Percentiles rank a stretch among this genome's conserved stretches.
phyloP scores from a whole-genome alignment of 2,329 filamentous ascomycete species.

The Nemania sp. region DNA sequence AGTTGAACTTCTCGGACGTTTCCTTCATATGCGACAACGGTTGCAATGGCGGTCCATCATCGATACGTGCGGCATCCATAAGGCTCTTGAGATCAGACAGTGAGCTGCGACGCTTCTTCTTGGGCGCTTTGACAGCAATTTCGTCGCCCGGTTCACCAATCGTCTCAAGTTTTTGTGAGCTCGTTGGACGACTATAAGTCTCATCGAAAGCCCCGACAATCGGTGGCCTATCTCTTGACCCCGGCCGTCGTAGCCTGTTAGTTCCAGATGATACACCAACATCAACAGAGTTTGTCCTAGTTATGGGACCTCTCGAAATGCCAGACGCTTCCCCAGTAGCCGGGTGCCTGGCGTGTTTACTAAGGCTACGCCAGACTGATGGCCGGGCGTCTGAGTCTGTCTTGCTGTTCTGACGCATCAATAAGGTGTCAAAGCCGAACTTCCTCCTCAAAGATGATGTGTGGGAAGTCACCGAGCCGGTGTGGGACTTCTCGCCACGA shows the following conservation, averaged over 20 bases:
- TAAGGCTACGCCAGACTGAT: slow-evolving; percentile 85
- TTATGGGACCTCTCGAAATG: slow-evolving; percentile 67
- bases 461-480: slow-evolving; percentile 81
- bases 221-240: slow-evolving; percentile 62
- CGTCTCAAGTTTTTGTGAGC: slow-evolving; percentile 61
- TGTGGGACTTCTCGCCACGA: slow-evolving; percentile 62
- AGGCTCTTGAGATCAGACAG: slow-evolving; percentile 80
- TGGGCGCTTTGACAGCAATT: slow-evolving; percentile 47
- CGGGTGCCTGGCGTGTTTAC: slow-evolving; percentile 71
- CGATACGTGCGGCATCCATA: slow-evolving; percentile 63
- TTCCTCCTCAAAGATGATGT: slow-evolving; percentile 82
- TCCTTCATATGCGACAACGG: slow-evolving; percentile 57
- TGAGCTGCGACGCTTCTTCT: slow-evolving; percentile 87
- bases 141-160: slow-evolving; percentile 60
- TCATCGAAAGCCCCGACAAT: slow-evolving; percentile 67
- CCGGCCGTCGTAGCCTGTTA: slow-evolving; percentile 54
- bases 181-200: slow-evolving; percentile 53
- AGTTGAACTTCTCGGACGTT: slow-evolving; percentile 61
- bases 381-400: slow-evolving; percentile 68
- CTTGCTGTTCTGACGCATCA: slow-evolving; percentile 81
- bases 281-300: slow-evolving; percentile 79
- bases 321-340: slow-evolving; percentile 64
- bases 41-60: slow-evolving; percentile 46
- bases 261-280: slow-evolving; percentile 50
- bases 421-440: slow-evolving; percentile 76